Evolutionary conservation across 257 asterid species (phyloP), one percentile per base, ranked within the genome.

Genomic region (Solanum pinnatisectum): DNA sequence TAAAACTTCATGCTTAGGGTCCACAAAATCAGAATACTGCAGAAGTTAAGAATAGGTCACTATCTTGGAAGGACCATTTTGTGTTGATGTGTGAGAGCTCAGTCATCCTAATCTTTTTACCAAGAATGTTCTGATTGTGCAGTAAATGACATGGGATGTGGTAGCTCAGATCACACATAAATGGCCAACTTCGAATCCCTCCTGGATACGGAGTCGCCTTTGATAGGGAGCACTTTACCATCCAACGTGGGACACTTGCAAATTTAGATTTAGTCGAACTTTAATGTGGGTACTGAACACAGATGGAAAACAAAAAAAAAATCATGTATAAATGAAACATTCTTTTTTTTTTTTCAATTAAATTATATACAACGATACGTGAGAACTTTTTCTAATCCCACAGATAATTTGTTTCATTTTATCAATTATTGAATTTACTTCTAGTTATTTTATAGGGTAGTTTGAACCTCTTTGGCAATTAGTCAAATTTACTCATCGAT

Each of bases 1-100:
- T 33, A 22, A 87, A 74, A 74, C 60, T 37, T 22, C 59, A 72
- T 36, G n/a, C 37, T 36, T 68, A n/a, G 40, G 88, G 88, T 76
- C 88, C 85, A 87, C 88, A 74, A 87, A 87, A 87, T 87, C 88
- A 56, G 77, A 27, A 74, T 8, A 18, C 76, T 5, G 27, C 77
- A 76, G 37, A 59, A 15, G 78, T 37, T 77, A 76, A 59, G 27
- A 76, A 5, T 56, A 35, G 14, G 65, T 42, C 70, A 87, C 39
- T 44, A 79, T 79, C 85, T 79, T 9, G 40, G 65, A 79, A 44
- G 85, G 85, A 79, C 67, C 85, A 44, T 79, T 44, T 78, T 40
- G 63, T 13, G 83, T 35, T 40, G 23, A 37, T 18, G 77, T 39
- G 9, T 77, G 88, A 87, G 46, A 74, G 85, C 88, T 87, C 63